A percentile compares a stretch with the other conserved stretches of the same genome.
phyloP scores from a whole-genome alignment of 1,284 basidiomycete species.

The Austropuccinia psidii region DNA sequence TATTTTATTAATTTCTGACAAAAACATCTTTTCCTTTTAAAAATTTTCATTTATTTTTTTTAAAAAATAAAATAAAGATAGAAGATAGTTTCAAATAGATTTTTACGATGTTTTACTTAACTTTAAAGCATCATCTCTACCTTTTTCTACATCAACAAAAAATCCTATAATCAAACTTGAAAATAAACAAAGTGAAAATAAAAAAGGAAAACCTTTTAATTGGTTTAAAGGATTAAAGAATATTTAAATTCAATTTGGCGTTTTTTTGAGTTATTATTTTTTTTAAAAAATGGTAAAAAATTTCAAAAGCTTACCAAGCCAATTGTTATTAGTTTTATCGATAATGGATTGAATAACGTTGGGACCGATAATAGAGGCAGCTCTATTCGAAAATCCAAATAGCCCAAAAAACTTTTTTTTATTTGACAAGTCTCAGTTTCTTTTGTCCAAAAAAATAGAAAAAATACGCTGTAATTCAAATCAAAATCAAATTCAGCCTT shows the following conservation, averaged over 20 bases:
- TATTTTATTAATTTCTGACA: too few relatives aligned
- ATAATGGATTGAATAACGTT: slow-evolving; percentile 35
- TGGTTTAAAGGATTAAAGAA: background rate
- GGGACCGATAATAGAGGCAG: slow-evolving; percentile 33
- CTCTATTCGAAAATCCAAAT: slow-evolving; percentile 36
- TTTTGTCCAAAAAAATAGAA: background rate
- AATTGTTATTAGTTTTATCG: slow-evolving; percentile 5
- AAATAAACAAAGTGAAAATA: slow-evolving; percentile 20
- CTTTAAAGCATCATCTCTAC: background rate
- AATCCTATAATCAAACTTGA: slow-evolving; percentile 6
- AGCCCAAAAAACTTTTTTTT: slow-evolving; percentile 25
- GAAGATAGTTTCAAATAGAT: too few relatives aligned
- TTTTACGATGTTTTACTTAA: too few relatives aligned
- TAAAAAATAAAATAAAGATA: too few relatives aligned
- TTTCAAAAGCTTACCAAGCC: slow-evolving; percentile 5
- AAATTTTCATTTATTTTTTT: too few relatives aligned
- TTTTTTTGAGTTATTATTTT: background rate
- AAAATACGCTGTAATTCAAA: background rate
- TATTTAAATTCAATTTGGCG: background rate
- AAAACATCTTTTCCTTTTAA: too few relatives aligned
- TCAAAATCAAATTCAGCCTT: background rate
- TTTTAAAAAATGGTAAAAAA: background rate
- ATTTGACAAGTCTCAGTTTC: background rate
- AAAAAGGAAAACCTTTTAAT: slow-evolving; percentile 23
- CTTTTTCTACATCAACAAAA: slow-evolving; percentile 12